These are phyloP conservation scores for Myochromella boudieri DNA, from an alignment of 768 basidiomycete genomes.

Conservation along the genomic window DNA sequence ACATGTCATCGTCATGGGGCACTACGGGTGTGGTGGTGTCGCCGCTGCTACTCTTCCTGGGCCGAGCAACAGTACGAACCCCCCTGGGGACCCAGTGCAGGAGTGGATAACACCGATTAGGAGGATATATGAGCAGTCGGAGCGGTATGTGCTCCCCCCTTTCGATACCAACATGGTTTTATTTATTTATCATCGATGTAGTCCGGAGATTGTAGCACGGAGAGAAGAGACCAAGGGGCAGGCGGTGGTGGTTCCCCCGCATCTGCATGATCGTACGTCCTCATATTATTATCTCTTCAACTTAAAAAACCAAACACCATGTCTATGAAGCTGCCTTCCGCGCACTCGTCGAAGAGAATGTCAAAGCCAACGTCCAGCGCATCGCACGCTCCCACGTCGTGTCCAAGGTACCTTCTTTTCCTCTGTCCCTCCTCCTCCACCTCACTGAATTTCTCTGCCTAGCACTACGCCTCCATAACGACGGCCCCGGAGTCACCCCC, in stretches of 20 bases:
- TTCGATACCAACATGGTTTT: background rate
- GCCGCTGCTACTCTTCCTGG: conserved; percentile 27
- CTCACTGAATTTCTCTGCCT: background rate
- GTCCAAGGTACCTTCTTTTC: conserved; percentile 14
- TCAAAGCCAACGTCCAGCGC: conserved; percentile 27
- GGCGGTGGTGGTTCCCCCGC: conserved; percentile 27
- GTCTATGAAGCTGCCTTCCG: conserved; percentile 33
- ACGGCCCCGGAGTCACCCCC: no score
- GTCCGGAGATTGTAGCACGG: conserved; percentile 32
- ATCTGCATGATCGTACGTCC: conserved; percentile 24
- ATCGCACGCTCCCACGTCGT: conserved; percentile 19
- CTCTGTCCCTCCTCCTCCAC: background rate
- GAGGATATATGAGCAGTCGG: conserved; percentile 32
- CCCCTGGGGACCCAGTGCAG: conserved; percentile 31
- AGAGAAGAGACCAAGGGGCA: conserved; percentile 15
- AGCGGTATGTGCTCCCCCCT: conserved; percentile 23
- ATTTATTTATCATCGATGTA: conserved; percentile 4
- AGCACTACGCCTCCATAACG: conserved; percentile 13
- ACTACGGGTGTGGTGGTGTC: conserved; percentile 44
- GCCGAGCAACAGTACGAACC: background rate
- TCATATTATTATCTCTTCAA: background rate
- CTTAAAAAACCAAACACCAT: background rate
- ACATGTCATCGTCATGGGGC: conserved; percentile 43
- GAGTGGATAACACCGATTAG: conserved; percentile 42
- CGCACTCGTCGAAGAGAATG: conserved; percentile 45